Base-by-base conservation (phyloP, 1,139 yeast species). In the Geotrichum phurueaensis region DNA sequence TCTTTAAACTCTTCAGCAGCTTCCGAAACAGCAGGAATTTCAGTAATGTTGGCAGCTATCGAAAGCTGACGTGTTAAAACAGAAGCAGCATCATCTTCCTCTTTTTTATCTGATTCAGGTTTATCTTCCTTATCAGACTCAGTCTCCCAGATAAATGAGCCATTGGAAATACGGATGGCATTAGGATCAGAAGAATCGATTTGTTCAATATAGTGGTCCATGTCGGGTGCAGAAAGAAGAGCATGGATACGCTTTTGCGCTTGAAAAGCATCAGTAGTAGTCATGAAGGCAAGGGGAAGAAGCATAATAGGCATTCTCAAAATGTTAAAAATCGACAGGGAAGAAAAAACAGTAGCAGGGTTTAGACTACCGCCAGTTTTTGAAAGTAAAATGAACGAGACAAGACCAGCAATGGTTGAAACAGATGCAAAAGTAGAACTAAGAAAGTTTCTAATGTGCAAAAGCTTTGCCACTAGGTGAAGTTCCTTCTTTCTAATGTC, bases 261-360 rank as follows among this genome's bases (percentile, higher is more conserved):
- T 57, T 86, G 77, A 65, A 79, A 76, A 20, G 89, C 89, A 72
- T 88, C 95, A 1, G 84, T 80, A 62, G 84, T 77, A 0, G 84
- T 76, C 64, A 88, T 85, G 63, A 72, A 64, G 69, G 86, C 78
- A 75, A 89, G 77, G 29, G 96, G 97, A 57, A 88, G 75, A 67
- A 88, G 76, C 68, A 89, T 78, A 73, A 87, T 79, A 43, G 96
- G 96, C 64, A 87, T 75, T 69, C 88, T 75, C 65, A 87, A 77
- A 45, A 84, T 79, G 66, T 85, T 85, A 76, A 89, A 91, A 60
- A 89, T 79, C 0, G 94, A 81, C 60, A 91, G 76, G 13, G 96
- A 86, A 0, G 96, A 82, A 70, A 91, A 91, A 18, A 89, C 83
- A 33, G 80, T 76, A 2, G 90, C 91, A 0, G 96, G 85, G 63